Conservation (phyloP, 139 green algal genomes). For the Prasinococcaceae sp. region DNA sequence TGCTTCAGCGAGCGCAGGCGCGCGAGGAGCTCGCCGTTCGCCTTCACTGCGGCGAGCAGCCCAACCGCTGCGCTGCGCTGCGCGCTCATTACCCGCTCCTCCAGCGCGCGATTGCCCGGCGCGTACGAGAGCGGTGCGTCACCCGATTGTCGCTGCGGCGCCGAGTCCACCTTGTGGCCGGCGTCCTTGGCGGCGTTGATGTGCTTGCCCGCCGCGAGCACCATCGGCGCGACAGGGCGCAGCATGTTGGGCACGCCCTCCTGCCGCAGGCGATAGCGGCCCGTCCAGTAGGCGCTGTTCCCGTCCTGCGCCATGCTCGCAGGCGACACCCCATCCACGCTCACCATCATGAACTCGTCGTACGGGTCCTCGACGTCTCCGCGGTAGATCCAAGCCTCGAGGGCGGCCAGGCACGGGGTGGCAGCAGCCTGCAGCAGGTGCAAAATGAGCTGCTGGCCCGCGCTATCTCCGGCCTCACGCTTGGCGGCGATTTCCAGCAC, state of each 20-base stretch:
- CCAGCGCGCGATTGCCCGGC: too few species aligned
- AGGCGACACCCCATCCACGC: too few species aligned
- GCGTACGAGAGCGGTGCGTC: too few species aligned
- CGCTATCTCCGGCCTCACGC: constrained; percentile 31
- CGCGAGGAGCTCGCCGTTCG: constrained; percentile 2
- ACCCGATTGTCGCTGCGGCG: background rate
- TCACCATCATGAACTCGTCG: constrained; percentile 74
- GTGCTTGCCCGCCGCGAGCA: constrained; percentile 61
- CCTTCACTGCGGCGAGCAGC: background rate
- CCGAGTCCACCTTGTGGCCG: constrained; percentile 8
- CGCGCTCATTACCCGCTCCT: too few species aligned
- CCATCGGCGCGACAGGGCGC: constrained; percentile 5
- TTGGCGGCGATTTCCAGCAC: constrained; percentile 31
- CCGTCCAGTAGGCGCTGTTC: too few species aligned
- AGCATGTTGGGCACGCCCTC: constrained; percentile 69
- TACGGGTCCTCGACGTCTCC: constrained; percentile 70
- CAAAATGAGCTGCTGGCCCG: constrained; percentile 31
- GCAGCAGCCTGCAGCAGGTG: constrained; percentile 48
- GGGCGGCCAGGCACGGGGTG: constrained; percentile 57
- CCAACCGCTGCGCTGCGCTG: background rate
- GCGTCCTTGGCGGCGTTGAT: constrained; percentile 72
- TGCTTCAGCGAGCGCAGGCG: constrained; percentile 64
- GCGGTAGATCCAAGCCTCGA: constrained; percentile 66
- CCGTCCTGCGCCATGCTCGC: too few species aligned
- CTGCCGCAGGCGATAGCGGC: constrained; percentile 49